These are phyloP conservation scores for Jaapia argillacea DNA, from an alignment of 768 basidiomycete genomes.

Conservation along the genomic window DNA sequence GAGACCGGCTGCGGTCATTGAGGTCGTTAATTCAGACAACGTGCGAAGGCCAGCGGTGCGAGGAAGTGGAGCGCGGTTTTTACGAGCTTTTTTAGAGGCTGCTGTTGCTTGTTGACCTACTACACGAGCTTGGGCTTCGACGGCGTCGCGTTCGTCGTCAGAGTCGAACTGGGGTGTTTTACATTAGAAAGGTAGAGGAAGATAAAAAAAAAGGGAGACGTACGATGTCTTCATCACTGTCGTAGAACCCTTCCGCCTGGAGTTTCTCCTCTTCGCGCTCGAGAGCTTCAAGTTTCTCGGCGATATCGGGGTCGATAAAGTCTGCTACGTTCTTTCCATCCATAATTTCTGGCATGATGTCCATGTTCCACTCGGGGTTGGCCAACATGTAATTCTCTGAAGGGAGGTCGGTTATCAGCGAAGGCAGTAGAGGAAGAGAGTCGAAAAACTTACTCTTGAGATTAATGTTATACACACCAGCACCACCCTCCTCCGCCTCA, in stretches of 20 bases:
- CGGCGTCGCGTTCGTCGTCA: conserved; percentile 72
- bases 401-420: conserved; percentile 4
- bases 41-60: conserved; percentile 64
- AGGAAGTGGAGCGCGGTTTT: conserved; percentile 73
- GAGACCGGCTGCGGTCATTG: conserved; percentile 80
- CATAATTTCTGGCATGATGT: conserved; percentile 97
- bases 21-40: conserved; percentile 65
- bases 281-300: conserved; percentile 92
- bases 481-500: conserved; percentile 80
- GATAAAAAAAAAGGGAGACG: conserved; percentile 11
- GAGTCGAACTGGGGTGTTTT: conserved; percentile 29
- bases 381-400: conserved; percentile 85
- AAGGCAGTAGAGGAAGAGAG: not conserved
- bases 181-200: conserved; percentile 1
- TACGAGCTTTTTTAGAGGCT: conserved; percentile 74
- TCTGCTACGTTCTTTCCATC: conserved; percentile 98
- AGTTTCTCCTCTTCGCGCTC: conserved; percentile 94
- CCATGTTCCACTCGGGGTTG: conserved; percentile 91
- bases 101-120: conserved; percentile 64
- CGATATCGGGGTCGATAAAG: conserved; percentile 97
- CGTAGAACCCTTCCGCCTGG: conserved; percentile 93
- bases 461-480: conserved; percentile 88
- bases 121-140: conserved; percentile 46
- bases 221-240: conserved; percentile 80
- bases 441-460: conserved; percentile 57